Conservation (phyloP, 2,329 filamentous ascomycete genomes). For the Chrysosporium queenslandicum region DNA sequence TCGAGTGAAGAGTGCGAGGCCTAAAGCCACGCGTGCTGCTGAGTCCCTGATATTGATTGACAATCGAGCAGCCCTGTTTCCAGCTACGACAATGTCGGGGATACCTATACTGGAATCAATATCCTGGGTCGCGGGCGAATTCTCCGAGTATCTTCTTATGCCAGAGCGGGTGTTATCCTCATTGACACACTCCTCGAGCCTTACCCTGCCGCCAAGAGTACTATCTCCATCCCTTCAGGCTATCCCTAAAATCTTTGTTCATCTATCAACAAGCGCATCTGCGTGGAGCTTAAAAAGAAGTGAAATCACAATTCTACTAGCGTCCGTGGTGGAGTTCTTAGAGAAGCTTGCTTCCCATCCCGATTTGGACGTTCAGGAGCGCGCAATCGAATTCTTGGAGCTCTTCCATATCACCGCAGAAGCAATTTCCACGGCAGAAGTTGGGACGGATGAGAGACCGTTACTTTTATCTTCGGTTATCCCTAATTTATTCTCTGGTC, state of each 20-base stretch:
- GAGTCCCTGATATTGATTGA: constrained; percentile 58
- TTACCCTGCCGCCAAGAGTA: constrained; percentile 51
- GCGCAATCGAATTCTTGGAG: constrained; percentile 85
- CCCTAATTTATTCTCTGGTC: constrained; percentile 72
- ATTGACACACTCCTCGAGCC: constrained; percentile 58
- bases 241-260: constrained; percentile 71
- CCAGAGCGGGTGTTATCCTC: constrained; percentile 64
- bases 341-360: constrained; percentile 73
- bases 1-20: constrained; percentile 73
- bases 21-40: constrained; percentile 70
- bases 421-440: constrained; percentile 41
- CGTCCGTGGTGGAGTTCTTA: constrained; percentile 69
- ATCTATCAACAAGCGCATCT: constrained; percentile 55
- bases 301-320: constrained; percentile 64
- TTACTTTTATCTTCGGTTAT: constrained; percentile 83
- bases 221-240: constrained; percentile 77
- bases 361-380: constrained; percentile 85
- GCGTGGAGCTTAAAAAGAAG: constrained; percentile 64
- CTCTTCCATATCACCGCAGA: constrained; percentile 78
- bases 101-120: constrained; percentile 62
- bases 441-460: constrained; percentile 51
- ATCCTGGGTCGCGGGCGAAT: constrained; percentile 84
- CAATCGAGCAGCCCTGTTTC: constrained; percentile 50
- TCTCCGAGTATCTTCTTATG: constrained; percentile 58
- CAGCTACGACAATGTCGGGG: constrained; percentile 41